phyloP scores from a whole-genome alignment of 1,284 basidiomycete genomes.

The Coniferiporia sulphurascens region DNA sequence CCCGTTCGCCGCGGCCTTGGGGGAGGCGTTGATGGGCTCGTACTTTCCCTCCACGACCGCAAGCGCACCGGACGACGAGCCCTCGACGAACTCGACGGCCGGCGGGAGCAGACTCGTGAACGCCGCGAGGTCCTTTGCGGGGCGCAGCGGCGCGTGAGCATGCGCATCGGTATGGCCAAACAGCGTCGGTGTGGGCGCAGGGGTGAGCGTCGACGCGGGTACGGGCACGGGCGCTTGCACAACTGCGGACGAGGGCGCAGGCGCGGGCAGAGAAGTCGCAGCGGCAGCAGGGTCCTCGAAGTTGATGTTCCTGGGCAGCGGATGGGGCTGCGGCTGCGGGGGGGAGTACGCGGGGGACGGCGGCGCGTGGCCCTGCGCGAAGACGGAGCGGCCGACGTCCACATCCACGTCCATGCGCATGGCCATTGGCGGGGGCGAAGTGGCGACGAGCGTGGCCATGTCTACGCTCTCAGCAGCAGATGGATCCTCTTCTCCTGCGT shows the following conservation, averaged over 20 bases:
- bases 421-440: constrained; percentile 7
- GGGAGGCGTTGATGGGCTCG: constrained; percentile 66
- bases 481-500: not conserved
- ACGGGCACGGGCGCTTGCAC: too few relatives aligned
- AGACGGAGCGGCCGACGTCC: not conserved
- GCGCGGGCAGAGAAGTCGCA: not conserved
- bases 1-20: constrained; percentile 20
- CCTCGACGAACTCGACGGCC: constrained; percentile 74
- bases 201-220: not conserved
- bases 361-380: not conserved
- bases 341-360: constrained; percentile 5
- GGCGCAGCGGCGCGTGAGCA: constrained; percentile 43
- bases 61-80: constrained; percentile 67
- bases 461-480: not conserved
- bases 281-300: not conserved
- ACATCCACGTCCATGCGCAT: not conserved
- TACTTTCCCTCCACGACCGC: constrained; percentile 64
- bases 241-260: not conserved
- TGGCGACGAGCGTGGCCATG: constrained; percentile 14
- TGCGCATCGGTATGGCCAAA: constrained; percentile 36
- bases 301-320: not conserved
- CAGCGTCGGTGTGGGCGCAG: not conserved
- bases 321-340: not conserved
- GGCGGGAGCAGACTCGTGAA: constrained; percentile 73
- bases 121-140: constrained; percentile 62